Conservation (phyloP, 1,139 yeast genomes). For the Nakaseomyces glabratus region DNA sequence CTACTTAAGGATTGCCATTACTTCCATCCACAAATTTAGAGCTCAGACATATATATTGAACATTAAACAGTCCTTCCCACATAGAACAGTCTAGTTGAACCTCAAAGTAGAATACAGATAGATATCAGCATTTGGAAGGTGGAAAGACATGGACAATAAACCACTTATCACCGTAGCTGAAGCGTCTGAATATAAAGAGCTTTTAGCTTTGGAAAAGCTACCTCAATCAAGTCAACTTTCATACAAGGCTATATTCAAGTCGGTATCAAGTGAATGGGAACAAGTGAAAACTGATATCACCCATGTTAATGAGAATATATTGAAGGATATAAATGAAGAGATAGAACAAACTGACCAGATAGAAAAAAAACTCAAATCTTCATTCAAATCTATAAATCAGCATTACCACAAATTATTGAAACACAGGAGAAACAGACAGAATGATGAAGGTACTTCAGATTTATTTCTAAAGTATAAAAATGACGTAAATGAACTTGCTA, state of each 20-base stretch:
- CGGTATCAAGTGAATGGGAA: conserved; percentile 18
- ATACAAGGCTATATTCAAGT: conserved; percentile 19
- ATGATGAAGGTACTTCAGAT: neutral
- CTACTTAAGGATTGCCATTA: no score
- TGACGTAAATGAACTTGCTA: neutral
- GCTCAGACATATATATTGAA: no score
- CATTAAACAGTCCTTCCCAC: no score
- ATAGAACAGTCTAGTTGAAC: no score
- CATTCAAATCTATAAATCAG: conserved; percentile 19
- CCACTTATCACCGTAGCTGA: conserved; percentile 5
- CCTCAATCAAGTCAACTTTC: conserved; percentile 10
- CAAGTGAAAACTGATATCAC: conserved; percentile 20
- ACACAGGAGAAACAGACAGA: conserved; percentile 10
- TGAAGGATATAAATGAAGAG: conserved; percentile 22
- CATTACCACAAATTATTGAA: conserved; percentile 15
- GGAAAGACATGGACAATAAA: no score
- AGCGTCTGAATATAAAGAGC: conserved; percentile 5
- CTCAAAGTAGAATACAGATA: no score
- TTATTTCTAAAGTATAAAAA: neutral
- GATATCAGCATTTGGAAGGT: no score
- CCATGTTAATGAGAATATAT: conserved; percentile 16
- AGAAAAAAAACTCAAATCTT: conserved; percentile 19
- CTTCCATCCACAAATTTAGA: no score
- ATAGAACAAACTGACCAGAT: conserved; percentile 20
- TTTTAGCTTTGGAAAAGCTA: neutral